Evolutionary conservation across 2,329 filamentous ascomycete species (phyloP), one percentile per base, ranked within the genome.

Genomic region (Fusarium armeniacum): DNA sequence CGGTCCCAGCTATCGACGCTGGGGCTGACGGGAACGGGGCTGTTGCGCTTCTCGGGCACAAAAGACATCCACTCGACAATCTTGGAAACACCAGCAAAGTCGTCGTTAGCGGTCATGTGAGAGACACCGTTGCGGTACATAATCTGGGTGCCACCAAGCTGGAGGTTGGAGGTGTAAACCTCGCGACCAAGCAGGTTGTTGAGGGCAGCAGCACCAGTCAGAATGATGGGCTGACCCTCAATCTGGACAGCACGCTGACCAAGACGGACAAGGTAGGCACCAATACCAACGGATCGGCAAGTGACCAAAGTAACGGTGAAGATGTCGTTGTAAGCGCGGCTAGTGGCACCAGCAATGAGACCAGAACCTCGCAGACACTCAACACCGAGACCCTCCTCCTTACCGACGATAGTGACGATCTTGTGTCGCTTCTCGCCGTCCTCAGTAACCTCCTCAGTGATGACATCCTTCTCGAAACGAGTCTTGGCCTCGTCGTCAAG

Each of bases 121-220:
- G 96, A 98, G 43, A 99, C 96, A 89, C 96, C 96, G 80, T 99
- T 99, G 84, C 93, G 94, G 89, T 99, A 98, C 96, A 99, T 99
- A 87, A 99, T 99, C 83, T 99, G 96, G n/a, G 96, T 99, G 75
- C 96, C 96, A 90, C 96, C 96, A 71, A 99, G 93, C 86, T 99
- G 96, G 78, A 99, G 84, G 87, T 99, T 99, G 65, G 96, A 98
- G 26, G 96, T 98, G 85, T 99, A 99, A 32, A 99, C 95, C 82
- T 99, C 96, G 74, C 97, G 94, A 77, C 96, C 96, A 65, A 99
- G 90, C 76, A 99, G 87, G 85, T 98, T 99, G 89, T 99, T 99
- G 80, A 99, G 91, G 63, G 96, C 96, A 71, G 93, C 93, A 50
- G 96, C 96, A 88, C 96, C 96, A 76, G 96, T 99, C 69, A 99